These are phyloP conservation scores for Didymella segeticola DNA, from an alignment of 2,329 filamentous ascomycete genomes.

Conservation along the genomic window DNA sequence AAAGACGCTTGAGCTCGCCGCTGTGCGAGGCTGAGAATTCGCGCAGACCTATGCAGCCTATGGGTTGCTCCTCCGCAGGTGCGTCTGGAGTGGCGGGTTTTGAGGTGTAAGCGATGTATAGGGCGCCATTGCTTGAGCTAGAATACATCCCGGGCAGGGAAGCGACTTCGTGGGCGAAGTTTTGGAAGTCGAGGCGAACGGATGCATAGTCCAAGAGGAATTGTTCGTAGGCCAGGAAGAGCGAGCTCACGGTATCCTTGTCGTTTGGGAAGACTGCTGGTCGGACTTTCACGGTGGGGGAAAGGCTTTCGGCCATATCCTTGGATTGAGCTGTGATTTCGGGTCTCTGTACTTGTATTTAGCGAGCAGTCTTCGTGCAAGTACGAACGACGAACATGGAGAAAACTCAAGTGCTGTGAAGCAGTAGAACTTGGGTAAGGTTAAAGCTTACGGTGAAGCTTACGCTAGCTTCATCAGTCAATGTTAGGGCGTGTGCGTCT, in stretches of 20 bases:
- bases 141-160: constrained; percentile 63
- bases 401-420: no score
- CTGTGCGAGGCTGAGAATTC: constrained; percentile 39
- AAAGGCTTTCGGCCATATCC: not conserved
- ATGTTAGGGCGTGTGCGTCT: no score
- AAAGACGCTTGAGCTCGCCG: constrained; percentile 67
- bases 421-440: no score
- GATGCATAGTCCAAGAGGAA: constrained; percentile 38
- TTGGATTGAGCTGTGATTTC: no score
- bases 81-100: not conserved
- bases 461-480: no score
- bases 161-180: constrained; percentile 60
- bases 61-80: constrained; percentile 23
- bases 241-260: constrained; percentile 39
- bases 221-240: constrained; percentile 44
- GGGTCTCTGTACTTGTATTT: no score
- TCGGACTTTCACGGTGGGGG: not conserved
- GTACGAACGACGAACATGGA: no score
- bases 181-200: constrained; percentile 65
- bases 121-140: constrained; percentile 52
- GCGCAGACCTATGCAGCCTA: constrained; percentile 62
- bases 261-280: constrained; percentile 53
- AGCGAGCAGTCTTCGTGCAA: no score
- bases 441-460: no score
- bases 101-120: constrained; percentile 55